Conservation (phyloP, 1,284 basidiomycete species). For the Cronartium quercuum region DNA sequence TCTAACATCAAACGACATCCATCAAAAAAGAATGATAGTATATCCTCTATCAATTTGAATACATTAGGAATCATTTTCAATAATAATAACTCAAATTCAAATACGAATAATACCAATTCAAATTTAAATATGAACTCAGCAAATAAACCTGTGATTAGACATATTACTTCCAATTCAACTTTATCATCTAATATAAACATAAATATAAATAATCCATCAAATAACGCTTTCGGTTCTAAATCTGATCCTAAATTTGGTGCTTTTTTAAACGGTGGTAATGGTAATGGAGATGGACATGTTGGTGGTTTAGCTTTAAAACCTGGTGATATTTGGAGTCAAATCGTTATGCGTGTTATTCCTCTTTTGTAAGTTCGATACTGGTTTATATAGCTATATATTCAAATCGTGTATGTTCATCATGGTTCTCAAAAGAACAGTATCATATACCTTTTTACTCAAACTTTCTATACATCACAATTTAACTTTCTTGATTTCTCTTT, state of each 20-base stretch:
- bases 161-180: conserved; percentile 19
- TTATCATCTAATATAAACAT: neutral
- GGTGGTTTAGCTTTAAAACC: conserved; percentile 16
- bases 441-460: no score
- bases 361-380: conserved; percentile 28
- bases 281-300: neutral
- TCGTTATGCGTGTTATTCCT: conserved; percentile 29
- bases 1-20: neutral
- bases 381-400: no score
- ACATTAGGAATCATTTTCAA: neutral
- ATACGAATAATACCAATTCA: neutral
- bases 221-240: conserved; percentile 1
- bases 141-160: conserved; percentile 20
- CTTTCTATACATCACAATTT: neutral
- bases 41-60: neutral
- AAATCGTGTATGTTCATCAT: no score
- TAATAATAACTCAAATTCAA: neutral
- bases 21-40: neutral
- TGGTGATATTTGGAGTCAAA: conserved; percentile 33
- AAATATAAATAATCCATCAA: neutral
- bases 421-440: no score
- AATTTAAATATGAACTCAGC: neutral
- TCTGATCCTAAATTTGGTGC: neutral
- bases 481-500: neutral
- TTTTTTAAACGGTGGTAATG: neutral